phyloP scores from a whole-genome alignment of 1,284 basidiomycete genomes.

The Pseudozyma thailandica region DNA sequence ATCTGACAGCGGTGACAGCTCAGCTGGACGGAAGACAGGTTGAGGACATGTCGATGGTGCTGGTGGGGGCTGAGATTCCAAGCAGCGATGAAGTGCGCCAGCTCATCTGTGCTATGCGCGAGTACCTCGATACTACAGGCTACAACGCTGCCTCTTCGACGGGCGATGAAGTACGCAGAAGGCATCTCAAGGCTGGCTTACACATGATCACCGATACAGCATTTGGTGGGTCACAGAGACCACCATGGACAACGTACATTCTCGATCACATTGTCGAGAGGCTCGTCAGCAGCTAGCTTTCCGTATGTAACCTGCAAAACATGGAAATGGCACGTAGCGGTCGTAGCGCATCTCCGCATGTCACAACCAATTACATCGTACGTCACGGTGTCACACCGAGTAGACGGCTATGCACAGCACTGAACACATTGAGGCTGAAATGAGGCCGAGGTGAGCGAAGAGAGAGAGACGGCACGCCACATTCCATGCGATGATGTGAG shows the following conservation, averaged over 20 bases:
- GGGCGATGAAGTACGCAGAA: background rate
- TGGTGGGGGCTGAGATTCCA: slow-evolving; percentile 27
- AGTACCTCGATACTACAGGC: background rate
- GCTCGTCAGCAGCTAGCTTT: background rate
- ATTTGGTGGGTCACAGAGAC: slow-evolving; percentile 14
- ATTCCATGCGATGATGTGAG: too few species aligned
- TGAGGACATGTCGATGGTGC: slow-evolving; percentile 2
- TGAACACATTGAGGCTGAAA: too few species aligned
- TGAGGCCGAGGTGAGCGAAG: too few species aligned
- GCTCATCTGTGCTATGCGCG: slow-evolving; percentile 15
- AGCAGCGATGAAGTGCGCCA: slow-evolving; percentile 13
- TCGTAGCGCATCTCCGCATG: too few species aligned
- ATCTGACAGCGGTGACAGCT: slow-evolving; percentile 3
- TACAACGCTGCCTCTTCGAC: background rate
- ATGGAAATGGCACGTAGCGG: too few species aligned
- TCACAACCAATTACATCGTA: too few species aligned
- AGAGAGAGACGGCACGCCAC: too few species aligned
- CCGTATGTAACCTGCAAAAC: too few species aligned
- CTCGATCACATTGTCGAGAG: slow-evolving; percentile 21
- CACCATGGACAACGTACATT: slow-evolving; percentile 26
- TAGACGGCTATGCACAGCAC: too few species aligned
- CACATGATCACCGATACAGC: slow-evolving; percentile 27
- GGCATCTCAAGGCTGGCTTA: background rate
- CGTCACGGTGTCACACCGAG: too few species aligned
- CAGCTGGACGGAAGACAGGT: background rate